Evolutionary conservation across 169 alveolate genomes (phyloP).

Genomic region (Plasmodium adleri): DNA sequence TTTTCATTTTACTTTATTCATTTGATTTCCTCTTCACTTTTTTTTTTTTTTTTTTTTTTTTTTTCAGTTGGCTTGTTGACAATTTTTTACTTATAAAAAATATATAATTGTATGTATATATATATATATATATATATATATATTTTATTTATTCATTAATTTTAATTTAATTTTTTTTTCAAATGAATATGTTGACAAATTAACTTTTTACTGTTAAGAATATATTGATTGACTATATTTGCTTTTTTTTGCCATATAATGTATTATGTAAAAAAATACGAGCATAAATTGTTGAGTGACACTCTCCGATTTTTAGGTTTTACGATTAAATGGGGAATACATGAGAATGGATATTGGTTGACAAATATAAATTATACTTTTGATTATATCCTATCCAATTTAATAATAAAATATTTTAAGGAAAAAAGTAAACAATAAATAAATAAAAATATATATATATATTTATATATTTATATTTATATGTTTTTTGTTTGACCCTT

Average conservation of each 20-base stretch:
- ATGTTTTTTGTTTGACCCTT: not conserved
- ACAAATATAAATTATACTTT: slow-evolving; percentile 54
- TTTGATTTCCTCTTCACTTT: not conserved
- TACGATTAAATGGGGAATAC: slow-evolving; percentile 74
- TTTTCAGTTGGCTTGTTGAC: not conserved
- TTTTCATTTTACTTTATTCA: not conserved
- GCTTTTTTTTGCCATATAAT: slow-evolving; percentile 5
- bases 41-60: slow-evolving; percentile 3
- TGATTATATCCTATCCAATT: slow-evolving; percentile 60
- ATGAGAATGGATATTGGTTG: slow-evolving; percentile 74
- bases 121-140: too few relatives aligned
- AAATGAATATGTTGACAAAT: not conserved
- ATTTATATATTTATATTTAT: not conserved
- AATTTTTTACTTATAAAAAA: not conserved
- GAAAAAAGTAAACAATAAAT: slow-evolving; percentile 37
- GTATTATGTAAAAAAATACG: slow-evolving; percentile 73
- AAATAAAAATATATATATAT: not conserved
- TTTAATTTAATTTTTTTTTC: not conserved
- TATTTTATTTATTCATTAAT: too few relatives aligned
- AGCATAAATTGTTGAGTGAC: slow-evolving; percentile 47
- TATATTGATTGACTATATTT: not conserved
- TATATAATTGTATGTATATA: not conserved
- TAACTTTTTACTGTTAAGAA: not conserved
- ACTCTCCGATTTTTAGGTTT: slow-evolving; percentile 68
- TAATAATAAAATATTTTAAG: slow-evolving; percentile 63